Base-by-base conservation (phyloP, 495 filamentous ascomycete species). In the Aspergillus indologenus region DNA sequence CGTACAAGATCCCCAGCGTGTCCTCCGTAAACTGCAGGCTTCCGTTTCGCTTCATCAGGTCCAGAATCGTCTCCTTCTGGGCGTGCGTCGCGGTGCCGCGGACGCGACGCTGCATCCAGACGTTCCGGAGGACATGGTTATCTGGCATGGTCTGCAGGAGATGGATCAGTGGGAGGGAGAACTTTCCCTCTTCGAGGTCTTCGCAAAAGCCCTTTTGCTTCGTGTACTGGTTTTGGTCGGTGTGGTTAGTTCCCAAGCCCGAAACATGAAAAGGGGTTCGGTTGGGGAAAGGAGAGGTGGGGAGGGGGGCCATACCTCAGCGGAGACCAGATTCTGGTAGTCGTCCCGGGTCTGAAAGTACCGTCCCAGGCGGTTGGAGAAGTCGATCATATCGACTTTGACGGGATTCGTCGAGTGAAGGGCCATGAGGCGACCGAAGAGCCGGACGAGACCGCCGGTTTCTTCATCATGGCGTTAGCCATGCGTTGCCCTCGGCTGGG, bases 391-490 rank as follows among this genome's bases (percentile, higher is more conserved):
- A n/a, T 57, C 45, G 55, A 18, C n/a, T n/a, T n/a, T 49, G 23
- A 47, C 45, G 17, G 55, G 55, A 29, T 15, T 49, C 15, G 46
- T 22, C 14, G 47, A 44, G 18, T 58, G 45, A 1, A 48, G 17
- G 5, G 45, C 26, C 46, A 58, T 58, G 2, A 58, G 46, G n/a
- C 56, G 46, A 45, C 24, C n/a, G 29, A 43, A 51, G 6, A 58
- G 46, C 11, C 61, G 55, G 55, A 74, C 73, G 2, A 75, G 51
- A 11, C 62, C 70, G 6, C 72, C 67, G 0, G 72, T 74, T 49
- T 75, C 69, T 53, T 34, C 31, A 4, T 24, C 31, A 1, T 42
- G 31, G 5, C 29, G 50, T 53, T 24, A 53, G 29, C 5, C 49
- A n/a, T n/a, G n/a, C n/a, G n/a, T n/a, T n/a, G n/a, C n/a, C n/a